Evolutionary conservation across 306 rosid species (phyloP), one percentile per base, ranked within the genome.

Genomic region (Vigna unguiculata): DNA sequence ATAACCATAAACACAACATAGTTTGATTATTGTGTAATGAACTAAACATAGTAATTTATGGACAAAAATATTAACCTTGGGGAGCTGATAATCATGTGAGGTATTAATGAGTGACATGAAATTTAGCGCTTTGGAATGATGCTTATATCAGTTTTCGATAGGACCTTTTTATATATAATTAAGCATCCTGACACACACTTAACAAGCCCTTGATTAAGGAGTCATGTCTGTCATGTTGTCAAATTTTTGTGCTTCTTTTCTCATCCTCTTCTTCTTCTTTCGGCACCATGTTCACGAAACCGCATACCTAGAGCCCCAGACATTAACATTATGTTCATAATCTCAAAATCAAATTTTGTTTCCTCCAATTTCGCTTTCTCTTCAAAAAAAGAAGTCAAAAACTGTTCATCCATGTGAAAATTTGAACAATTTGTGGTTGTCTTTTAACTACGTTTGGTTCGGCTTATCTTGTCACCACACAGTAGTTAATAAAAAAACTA

Each of bases 141-240:
- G 48, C 52, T 64, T 28, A 57, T 32, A 9, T 60, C 45, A 70
- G 25, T 34, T 79, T 69, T 79, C 9, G 32, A 70, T 53, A 75
- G 65, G 43, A 24, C 32, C 57, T 21, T 5, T 15, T 8, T 7
- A 34, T 34, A 34, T 3, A 38, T 22, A 80, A 58, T 51, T 60
- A 72, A 55, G 62, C 67, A 59, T 1, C 17, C 14, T 73, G 53
- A 46, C 74, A 67, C 55, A 36, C 15, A 11, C 14, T 49, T 48
- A 57, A 69, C 21, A 79, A 70, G 34, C 62, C 85, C 62, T 71
- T 74, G 79, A 84, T 88, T 67, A 15, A 66, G 70, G 90, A 68
- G 64, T 71, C 40, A 74, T 83, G 87, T 81, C 65, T 76, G 73
- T 83, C 76, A 71, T 77, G 67, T 60, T 77, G 81, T 78, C 87